Percentiles rank a stretch among this genome's conserved stretches.
phyloP scores from a whole-genome alignment of 78 protist genomes.

The Salpingoeca rosetta region DNA sequence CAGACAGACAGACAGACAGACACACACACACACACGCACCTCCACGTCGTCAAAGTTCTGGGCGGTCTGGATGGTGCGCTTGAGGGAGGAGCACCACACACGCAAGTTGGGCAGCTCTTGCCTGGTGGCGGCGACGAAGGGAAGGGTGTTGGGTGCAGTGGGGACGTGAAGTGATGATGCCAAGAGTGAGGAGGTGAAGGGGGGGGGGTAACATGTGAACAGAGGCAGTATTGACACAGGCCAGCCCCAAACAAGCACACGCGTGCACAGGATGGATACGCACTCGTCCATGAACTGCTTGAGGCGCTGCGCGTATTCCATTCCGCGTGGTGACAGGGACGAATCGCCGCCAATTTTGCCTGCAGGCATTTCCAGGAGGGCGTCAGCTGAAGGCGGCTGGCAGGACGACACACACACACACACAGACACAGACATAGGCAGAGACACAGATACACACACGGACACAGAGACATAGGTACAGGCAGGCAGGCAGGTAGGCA shows the following conservation, averaged over 20 bases:
- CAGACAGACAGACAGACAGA: neutral
- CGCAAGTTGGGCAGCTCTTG: neutral
- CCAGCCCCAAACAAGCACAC: neutral
- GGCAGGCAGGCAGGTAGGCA: too few species aligned
- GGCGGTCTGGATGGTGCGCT: slow-evolving; percentile 15
- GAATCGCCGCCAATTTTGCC: slow-evolving; percentile 84
- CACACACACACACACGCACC: neutral
- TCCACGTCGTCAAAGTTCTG: neutral
- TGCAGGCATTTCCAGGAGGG: neutral
- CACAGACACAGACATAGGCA: too few species aligned
- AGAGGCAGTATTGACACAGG: neutral
- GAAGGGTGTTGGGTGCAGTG: too few species aligned
- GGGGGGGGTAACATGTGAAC: neutral
- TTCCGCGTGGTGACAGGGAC: slow-evolving; percentile 57
- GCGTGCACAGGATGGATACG: neutral
- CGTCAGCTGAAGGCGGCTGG: too few species aligned
- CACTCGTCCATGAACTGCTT: slow-evolving; percentile 30
- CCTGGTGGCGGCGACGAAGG: neutral
- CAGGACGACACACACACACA: too few species aligned
- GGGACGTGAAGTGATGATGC: neutral
- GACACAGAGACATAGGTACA: too few species aligned
- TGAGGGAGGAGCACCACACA: neutral
- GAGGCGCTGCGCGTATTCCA: slow-evolving; percentile 57
- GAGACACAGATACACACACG: too few species aligned
- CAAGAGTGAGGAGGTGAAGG: neutral